A percentile compares a stretch with the other conserved stretches of the same genome.
Evolutionary conservation across 106 monocot genomes (phyloP).

Genomic region (Platanthera guangdongensis): DNA sequence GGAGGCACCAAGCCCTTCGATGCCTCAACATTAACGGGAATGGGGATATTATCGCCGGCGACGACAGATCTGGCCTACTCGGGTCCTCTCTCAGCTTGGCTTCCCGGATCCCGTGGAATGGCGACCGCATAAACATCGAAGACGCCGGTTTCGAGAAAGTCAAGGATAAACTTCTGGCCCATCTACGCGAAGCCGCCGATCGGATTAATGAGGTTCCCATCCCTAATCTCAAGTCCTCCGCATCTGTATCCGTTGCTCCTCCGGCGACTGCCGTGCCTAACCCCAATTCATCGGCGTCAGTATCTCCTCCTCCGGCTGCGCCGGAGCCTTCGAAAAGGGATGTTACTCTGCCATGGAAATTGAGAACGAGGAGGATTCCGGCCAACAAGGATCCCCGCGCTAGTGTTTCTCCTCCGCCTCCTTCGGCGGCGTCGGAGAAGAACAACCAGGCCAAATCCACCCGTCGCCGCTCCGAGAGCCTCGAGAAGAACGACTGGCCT

Average conservation of each 20-base stretch:
- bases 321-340: not conserved
- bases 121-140: not conserved
- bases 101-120: not conserved
- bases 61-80: not conserved
- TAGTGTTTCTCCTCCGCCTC: not conserved
- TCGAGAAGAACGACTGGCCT: slow-evolving; percentile 7
- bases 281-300: not conserved
- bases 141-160: slow-evolving; percentile 2
- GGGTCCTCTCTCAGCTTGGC: not conserved
- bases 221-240: not conserved
- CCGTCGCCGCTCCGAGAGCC: slow-evolving; percentile 14
- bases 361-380: slow-evolving; percentile 23
- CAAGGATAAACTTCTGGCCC: slow-evolving; percentile 15
- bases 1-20: slow-evolving; percentile 31
- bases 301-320: not conserved
- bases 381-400: not conserved
- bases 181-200: slow-evolving; percentile 23
- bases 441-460: not conserved
- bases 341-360: slow-evolving; percentile 30
- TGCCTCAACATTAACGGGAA: slow-evolving; percentile 23
- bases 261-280: not conserved
- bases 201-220: slow-evolving; percentile 7
- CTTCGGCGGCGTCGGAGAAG: slow-evolving; percentile 12
- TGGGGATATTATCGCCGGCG: slow-evolving; percentile 13
- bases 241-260: not conserved